Conservation (phyloP, 306 rosid genomes). For the Gynostemma pentaphyllum region DNA sequence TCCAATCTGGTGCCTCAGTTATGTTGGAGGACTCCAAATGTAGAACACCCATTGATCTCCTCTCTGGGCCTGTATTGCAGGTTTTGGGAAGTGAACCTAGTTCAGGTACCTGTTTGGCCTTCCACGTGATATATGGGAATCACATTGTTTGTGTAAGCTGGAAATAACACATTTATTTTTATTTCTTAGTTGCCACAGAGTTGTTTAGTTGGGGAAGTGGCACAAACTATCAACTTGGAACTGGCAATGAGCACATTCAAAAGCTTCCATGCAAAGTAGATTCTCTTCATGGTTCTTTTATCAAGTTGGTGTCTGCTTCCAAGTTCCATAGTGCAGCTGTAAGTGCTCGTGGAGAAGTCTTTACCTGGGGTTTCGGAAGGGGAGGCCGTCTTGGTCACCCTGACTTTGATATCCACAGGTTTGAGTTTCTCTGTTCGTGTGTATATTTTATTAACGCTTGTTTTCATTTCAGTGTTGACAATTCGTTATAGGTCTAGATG, state of each 20-base stretch:
- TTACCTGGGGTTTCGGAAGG: constrained; percentile 97
- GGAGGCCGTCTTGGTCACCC: constrained; percentile 98
- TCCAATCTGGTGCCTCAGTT: constrained; percentile 73
- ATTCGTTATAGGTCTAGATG: background rate
- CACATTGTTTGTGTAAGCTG: background rate
- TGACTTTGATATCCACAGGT: constrained; percentile 97
- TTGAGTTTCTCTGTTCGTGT: constrained; percentile 2
- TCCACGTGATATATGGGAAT: constrained; percentile 18
- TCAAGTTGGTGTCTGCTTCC: constrained; percentile 71
- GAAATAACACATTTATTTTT: background rate
- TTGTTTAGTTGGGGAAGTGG: constrained; percentile 98
- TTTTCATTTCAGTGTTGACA: background rate
- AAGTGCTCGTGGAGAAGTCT: constrained; percentile 64
- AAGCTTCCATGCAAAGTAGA: constrained; percentile 91
- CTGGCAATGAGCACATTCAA: constrained; percentile 88
- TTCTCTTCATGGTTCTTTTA: constrained; percentile 54
- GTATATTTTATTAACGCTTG: background rate
- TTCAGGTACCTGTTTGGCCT: constrained; percentile 43
- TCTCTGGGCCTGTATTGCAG: constrained; percentile 72
- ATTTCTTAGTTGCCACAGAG: constrained; percentile 53
- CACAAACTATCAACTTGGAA: constrained; percentile 92
- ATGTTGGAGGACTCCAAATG: constrained; percentile 68
- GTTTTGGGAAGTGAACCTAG: constrained; percentile 34
- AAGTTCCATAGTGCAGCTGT: constrained; percentile 95
- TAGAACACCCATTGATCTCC: constrained; percentile 77